Percentiles rank a stretch among this genome's conserved stretches.
phyloP scores from a whole-genome alignment of 1,284 basidiomycete genomes.

The Rhizopogon hawkerae region DNA sequence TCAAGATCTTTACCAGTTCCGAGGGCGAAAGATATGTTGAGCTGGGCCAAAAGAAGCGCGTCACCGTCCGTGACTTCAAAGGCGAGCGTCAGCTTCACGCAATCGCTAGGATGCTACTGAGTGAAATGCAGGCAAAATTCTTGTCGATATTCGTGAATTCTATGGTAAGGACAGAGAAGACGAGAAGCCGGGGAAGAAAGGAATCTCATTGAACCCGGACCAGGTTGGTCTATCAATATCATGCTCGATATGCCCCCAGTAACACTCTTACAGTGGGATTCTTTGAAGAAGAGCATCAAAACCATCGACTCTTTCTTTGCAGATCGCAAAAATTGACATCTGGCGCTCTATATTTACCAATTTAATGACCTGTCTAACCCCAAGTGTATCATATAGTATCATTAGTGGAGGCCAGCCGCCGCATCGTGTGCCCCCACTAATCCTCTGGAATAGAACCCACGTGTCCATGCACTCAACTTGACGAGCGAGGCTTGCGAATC shows the following conservation, averaged over 20 bases:
- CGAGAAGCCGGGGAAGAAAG: conserved; percentile 78
- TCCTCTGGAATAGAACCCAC: conserved; percentile 49
- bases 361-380: not conserved
- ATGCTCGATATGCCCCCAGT: not conserved
- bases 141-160: conserved; percentile 75
- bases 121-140: conserved; percentile 32
- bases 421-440: conserved; percentile 59
- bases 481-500: conserved; percentile 58
- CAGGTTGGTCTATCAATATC: conserved; percentile 42
- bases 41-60: conserved; percentile 64
- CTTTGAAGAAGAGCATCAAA: conserved; percentile 36
- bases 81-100: conserved; percentile 28
- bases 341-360: conserved; percentile 2
- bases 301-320: conserved; percentile 49
- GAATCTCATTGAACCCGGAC: conserved; percentile 62
- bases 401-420: conserved; percentile 52
- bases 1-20: conserved; percentile 20
- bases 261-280: conserved; percentile 45
- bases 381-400: not conserved
- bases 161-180: conserved; percentile 46
- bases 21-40: conserved; percentile 61
- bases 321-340: conserved; percentile 31
- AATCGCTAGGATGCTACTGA: conserved; percentile 1
- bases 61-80: conserved; percentile 66
- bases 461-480: conserved; percentile 59